Percentiles rank a stretch among this genome's conserved stretches.
These are phyloP conservation scores for Picea mariana DNA, from an alignment of 83 land plant genomes.

Conservation along the genomic window DNA sequence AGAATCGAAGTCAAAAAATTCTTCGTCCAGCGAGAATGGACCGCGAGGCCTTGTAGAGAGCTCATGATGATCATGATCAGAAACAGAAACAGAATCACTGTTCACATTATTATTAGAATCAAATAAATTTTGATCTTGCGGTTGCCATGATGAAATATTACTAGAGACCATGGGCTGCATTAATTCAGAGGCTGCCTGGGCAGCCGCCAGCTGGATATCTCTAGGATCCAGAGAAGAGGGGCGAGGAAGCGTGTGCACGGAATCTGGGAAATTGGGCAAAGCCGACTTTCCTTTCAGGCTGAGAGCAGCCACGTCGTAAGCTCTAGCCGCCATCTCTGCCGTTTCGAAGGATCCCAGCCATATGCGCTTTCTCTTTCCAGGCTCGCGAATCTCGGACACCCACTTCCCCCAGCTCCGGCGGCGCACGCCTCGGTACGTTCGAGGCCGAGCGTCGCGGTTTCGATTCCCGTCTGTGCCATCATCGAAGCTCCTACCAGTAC, in stretches of 20 bases:
- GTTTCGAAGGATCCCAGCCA: slow-evolving; percentile 18
- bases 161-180: no score
- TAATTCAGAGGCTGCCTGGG: slow-evolving; percentile 2
- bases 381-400: slow-evolving; percentile 16
- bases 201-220: slow-evolving; percentile 17
- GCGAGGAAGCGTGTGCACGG: background rate
- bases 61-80: no score
- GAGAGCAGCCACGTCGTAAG: slow-evolving; percentile 13
- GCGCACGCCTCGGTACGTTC: slow-evolving; percentile 9
- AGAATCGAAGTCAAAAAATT: no score
- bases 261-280: slow-evolving; percentile 10
- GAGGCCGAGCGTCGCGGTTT: background rate
- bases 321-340: slow-evolving; percentile 18
- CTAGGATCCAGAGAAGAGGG: background rate
- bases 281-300: background rate
- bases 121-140: no score
- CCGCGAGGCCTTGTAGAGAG: no score
- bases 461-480: no score
- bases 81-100: no score
- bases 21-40: no score
- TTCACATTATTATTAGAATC: no score
- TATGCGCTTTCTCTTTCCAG: background rate
- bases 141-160: no score
- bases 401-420: slow-evolving; percentile 18
- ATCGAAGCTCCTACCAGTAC: no score